Evolutionary conservation across 768 basidiomycete species (phyloP), one percentile per base, ranked within the genome.

Genomic region (Daedalea quercina): DNA sequence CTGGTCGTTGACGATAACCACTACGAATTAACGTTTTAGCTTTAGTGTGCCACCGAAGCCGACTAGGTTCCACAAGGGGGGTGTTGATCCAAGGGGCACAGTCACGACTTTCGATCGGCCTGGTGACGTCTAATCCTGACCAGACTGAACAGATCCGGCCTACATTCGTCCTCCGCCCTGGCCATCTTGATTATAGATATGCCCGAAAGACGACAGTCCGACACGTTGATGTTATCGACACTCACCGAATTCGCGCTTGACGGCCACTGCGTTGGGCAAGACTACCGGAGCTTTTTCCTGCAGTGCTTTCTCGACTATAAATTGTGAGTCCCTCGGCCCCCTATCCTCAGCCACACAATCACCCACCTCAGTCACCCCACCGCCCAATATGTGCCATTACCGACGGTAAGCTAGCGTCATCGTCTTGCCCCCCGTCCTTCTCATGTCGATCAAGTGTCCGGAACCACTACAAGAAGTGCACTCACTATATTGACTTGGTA

Each of bases 351-450:
- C 52, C 19, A 25, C 51, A 43, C 54, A 61, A 52, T 58, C 47
- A 54, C 42, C 57, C 58, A 62, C 54, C 55, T 53, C 46, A 26
- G 35, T 34, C 19, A 35, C 35, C 50, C 47, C 53, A 15, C n/a
- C 31, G 40, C 58, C 51, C 56, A 47, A 49, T 25, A 89, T 90
- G 87, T 90, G 87, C 65, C 76, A 73, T 66, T 82, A 76, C 76
- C 78, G 85, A 73, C 83, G 85, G 87, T 88, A 57, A 62, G 58
- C 48, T 40, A 12, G 76, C 62, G 19, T 15, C 43, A 28, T 44
- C n/a, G 44, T 47, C 51, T 35, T 53, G 33, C 50, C 43, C 33
- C 23, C 47, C 44, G 22, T 47, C 31, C 54, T 57, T 49, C 54
- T 63, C 51, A 49, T 57, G 23, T 58, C 58, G 56, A 54, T 40